Percentiles rank a stretch among this genome's conserved stretches.
Evolutionary conservation across 495 filamentous ascomycete species (phyloP).

Genomic region (Apodospora peruviana): DNA sequence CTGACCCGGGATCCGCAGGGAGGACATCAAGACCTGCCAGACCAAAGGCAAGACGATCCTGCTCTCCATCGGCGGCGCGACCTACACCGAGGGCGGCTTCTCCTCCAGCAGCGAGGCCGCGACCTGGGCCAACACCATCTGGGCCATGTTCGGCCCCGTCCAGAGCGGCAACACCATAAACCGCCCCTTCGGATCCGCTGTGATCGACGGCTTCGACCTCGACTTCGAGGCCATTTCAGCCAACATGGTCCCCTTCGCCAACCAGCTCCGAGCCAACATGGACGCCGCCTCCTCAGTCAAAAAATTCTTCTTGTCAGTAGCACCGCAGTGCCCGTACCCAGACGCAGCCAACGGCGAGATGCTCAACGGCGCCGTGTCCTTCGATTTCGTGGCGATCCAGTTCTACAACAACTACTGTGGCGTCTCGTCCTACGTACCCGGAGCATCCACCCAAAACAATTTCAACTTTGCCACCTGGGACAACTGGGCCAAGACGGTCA

Average conservation of each 20-base stretch:
- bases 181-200: slow-evolving; percentile 59
- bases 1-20: too few relatives aligned
- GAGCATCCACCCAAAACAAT: slow-evolving; percentile 42
- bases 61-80: slow-evolving; percentile 61
- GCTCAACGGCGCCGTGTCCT: slow-evolving; percentile 46
- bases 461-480: slow-evolving; percentile 72
- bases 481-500: slow-evolving; percentile 58
- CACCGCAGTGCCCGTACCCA: slow-evolving; percentile 63
- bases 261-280: slow-evolving; percentile 49
- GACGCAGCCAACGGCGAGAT: slow-evolving; percentile 55
- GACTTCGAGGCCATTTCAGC: slow-evolving; percentile 50
- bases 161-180: slow-evolving; percentile 26
- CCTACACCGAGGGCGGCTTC: slow-evolving; percentile 59
- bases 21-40: slow-evolving; percentile 63
- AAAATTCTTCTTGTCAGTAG: slow-evolving; percentile 56
- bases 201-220: slow-evolving; percentile 69
- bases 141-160: slow-evolving; percentile 60
- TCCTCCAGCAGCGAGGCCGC: slow-evolving; percentile 44
- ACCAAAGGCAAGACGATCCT: slow-evolving; percentile 57
- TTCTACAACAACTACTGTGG: slow-evolving; percentile 69
- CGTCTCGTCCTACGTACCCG: slow-evolving; percentile 43
- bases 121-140: slow-evolving; percentile 54
- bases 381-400: slow-evolving; percentile 65
- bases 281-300: slow-evolving; percentile 38
- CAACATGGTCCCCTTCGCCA: slow-evolving; percentile 53